Evolutionary conservation across 495 filamentous ascomycete species (phyloP), one percentile per base, ranked within the genome.

Genomic region (Penicillium egyptiacum): DNA sequence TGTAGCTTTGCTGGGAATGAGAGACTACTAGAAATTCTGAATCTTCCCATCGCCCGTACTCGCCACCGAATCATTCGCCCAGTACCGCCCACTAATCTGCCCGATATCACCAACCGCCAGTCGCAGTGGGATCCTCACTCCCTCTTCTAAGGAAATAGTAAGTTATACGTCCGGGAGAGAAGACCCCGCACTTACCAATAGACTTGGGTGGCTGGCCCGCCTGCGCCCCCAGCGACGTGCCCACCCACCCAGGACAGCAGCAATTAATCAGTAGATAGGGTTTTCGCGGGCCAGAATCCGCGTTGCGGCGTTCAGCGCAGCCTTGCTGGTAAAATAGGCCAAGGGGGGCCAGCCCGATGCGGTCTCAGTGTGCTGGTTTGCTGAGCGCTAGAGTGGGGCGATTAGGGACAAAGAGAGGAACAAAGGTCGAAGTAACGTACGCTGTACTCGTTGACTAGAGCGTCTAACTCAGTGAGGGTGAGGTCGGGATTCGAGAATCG

Each of bases 191-290:
- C 50, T 17, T 40, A 52, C 50, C 50, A 28, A 41, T 22, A 41
- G 50, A 41, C 6, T 52, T 52, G 22, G 50, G 50, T 14, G 50
- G 50, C 50, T 41, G 50, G n/a, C 50, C 50, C 6, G 50, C 50
- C 35, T 52, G 50, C 8, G 35, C 35, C 42, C 50, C 50, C 14
- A 52, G 7, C 7, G 35, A 16, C 44, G 63, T 68, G 7, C 55
- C 37, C 12, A 71, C 59, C 68, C 71, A 74, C n/a, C 70, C 70
- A 26, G 68, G 70, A 63, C 70, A 74, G 43, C 71, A 70, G n/a
- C 55, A 53, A 50, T 72, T 70, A 28, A 70, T 58, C 4, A 55
- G 43, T 26, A 72, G 17, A 26, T 53, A 3, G 59, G 55, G 30
- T 65, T 62, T 4, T 72, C 51, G 12, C 64, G 58, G 11, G 65